Base-by-base conservation (phyloP, 1,284 basidiomycete species). In the Tremellales sp. region DNA sequence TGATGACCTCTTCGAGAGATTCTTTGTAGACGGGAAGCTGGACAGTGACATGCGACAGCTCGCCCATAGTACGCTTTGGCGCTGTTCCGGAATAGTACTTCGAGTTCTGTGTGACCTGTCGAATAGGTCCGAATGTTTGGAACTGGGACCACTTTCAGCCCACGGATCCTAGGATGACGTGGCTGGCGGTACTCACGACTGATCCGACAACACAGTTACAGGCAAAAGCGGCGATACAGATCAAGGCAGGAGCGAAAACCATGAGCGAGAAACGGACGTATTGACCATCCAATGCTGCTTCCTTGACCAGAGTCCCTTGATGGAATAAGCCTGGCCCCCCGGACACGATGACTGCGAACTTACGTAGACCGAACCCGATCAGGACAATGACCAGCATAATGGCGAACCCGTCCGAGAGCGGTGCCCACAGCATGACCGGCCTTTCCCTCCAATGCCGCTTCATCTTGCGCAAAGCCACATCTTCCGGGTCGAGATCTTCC, bases 21-120 rank as follows among this genome's bases (percentile, higher is more conserved):
- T 86, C 86, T 72, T 80, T 81, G 75, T 81, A 82, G 13, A 81
- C 80, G n/a, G 80, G 80, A 78, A 81, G 81, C 61, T 80, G 77
- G 56, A 82, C 78, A 13, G 81, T 81, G 64, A 82, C 72, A 63
- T 81, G 80, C 15, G 81, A 80, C 13, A 82, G 72, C 15, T 46
- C 43, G 21, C 65, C 62, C 5, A 54, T 61, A 61, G 65, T 68
- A 21, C 68, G 45, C 10, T 45, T 42, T 10, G 79, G 79, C 39
- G 73, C 67, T 46, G 69, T 60, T 23, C 78, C 79, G 17, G 78
- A 79, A 67, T 39, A 80, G 63, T 78, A 80, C 52, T 70, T 74
- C 2, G 77, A 78, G 58, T 80, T 80, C 40, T 75, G 62, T 53
- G 74, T 74, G 62, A 77, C 76, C 63, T 82, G 80, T 33, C 75